A percentile compares a stretch with the other conserved stretches of the same genome.
Evolutionary conservation across 2,329 filamentous ascomycete species (phyloP).

Genomic region (Mycosphaerella sp.): DNA sequence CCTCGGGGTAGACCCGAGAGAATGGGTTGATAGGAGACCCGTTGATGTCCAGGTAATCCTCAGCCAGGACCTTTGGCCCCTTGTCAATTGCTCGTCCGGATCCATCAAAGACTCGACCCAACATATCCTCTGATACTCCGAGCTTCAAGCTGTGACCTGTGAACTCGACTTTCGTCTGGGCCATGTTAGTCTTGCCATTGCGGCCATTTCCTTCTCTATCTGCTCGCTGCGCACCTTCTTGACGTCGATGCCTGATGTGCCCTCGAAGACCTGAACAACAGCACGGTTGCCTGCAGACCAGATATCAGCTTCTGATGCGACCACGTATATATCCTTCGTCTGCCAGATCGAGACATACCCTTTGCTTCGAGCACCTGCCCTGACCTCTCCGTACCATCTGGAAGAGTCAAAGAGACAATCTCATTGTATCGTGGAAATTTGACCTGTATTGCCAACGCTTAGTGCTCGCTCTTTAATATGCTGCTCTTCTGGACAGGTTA

Average conservation of each 20-base stretch:
- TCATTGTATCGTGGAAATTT: constrained; percentile 98
- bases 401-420: constrained; percentile 91
- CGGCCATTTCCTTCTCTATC: background rate
- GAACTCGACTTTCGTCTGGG: constrained; percentile 91
- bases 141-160: constrained; percentile 96
- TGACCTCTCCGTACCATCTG: constrained; percentile 87
- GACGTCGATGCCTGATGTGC: constrained; percentile 93
- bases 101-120: constrained; percentile 97
- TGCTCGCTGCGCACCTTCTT: constrained; percentile 61
- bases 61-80: constrained; percentile 93
- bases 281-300: constrained; percentile 68
- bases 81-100: constrained; percentile 98
- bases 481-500: too few species aligned
- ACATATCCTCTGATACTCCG: constrained; percentile 98
- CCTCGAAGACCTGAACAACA: constrained; percentile 97
- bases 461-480: constrained; percentile 4
- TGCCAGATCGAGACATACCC: constrained; percentile 52
- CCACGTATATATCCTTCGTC: background rate
- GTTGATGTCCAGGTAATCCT: constrained; percentile 99
- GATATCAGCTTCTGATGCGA: constrained; percentile 9
- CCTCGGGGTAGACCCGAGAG: constrained; percentile 95
- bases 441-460: constrained; percentile 53
- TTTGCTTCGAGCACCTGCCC: constrained; percentile 96
- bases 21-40: constrained; percentile 98
- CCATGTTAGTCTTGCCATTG: constrained; percentile 3